phyloP scores from a whole-genome alignment of 371 early-diverging fungal genomes.

The Mucor piriformis region DNA sequence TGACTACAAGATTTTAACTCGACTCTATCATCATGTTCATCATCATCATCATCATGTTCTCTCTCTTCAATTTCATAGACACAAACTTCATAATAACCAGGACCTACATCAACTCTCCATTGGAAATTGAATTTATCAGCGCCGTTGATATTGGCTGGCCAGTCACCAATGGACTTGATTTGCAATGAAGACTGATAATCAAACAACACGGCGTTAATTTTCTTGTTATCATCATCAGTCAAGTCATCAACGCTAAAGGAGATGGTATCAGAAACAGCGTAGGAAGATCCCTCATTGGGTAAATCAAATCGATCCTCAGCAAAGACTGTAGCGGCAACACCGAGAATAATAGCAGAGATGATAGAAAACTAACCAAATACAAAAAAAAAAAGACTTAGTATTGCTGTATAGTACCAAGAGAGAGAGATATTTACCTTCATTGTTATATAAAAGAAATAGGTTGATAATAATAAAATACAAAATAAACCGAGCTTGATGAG shows the following conservation, averaged over 20 bases:
- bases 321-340: background rate
- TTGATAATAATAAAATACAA: too few species aligned
- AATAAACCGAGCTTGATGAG: too few species aligned
- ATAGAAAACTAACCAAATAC: slow-evolving; percentile 27
- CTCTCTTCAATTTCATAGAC: slow-evolving; percentile 20
- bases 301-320: slow-evolving; percentile 10
- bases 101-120: slow-evolving; percentile 16
- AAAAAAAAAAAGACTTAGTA: too few species aligned
- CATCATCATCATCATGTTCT: slow-evolving; percentile 23
- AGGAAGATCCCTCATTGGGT: background rate
- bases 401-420: too few species aligned
- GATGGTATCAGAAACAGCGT: background rate
- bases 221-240: slow-evolving; percentile 13
- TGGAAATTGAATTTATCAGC: slow-evolving; percentile 9
- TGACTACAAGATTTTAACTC: background rate
- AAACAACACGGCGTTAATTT: slow-evolving; percentile 8
- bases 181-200: slow-evolving; percentile 1
- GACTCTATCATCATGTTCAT: slow-evolving; percentile 13
- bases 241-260: slow-evolving; percentile 6
- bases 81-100: slow-evolving; percentile 13
- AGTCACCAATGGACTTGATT: slow-evolving; percentile 3
- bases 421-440: too few species aligned
- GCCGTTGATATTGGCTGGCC: background rate
- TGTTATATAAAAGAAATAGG: too few species aligned
- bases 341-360: slow-evolving; percentile 3